These are phyloP conservation scores for Meyerozyma elateridarum DNA, from an alignment of 1,139 yeast species.

Conservation along the genomic window DNA sequence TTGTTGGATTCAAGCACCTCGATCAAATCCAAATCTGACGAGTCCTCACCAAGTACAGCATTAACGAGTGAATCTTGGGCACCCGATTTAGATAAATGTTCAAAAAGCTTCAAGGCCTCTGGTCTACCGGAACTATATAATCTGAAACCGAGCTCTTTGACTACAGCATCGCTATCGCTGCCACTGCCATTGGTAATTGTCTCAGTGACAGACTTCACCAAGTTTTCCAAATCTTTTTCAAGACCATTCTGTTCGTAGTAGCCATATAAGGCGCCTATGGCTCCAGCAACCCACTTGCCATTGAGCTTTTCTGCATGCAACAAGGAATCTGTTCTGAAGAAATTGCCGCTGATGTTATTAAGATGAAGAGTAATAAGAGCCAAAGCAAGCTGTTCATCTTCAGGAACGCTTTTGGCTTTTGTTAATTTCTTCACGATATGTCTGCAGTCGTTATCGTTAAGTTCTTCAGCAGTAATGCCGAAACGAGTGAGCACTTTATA, in stretches of 20 bases:
- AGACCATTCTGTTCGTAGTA: too few relatives aligned
- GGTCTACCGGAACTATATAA: background rate
- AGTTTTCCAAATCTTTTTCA: conserved; percentile 38
- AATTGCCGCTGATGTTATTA: too few relatives aligned
- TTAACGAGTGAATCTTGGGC: background rate
- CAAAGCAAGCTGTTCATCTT: too few relatives aligned
- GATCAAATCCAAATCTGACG: background rate
- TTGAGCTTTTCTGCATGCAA: too few relatives aligned
- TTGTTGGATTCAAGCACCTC: conserved; percentile 1
- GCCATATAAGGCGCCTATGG: too few relatives aligned
- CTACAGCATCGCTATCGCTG: conserved; percentile 14
- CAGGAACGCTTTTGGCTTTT: too few relatives aligned
- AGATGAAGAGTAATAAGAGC: too few relatives aligned
- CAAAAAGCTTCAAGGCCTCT: background rate
- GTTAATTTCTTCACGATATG: too few relatives aligned
- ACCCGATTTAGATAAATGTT: background rate
- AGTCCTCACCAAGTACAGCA: background rate
- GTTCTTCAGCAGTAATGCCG: conserved; percentile 25
- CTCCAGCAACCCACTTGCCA: too few relatives aligned
- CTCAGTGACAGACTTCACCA: too few relatives aligned
- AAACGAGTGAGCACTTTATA: conserved; percentile 28
- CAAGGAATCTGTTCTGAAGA: too few relatives aligned
- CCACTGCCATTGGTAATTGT: too few relatives aligned
- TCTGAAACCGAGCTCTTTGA: conserved; percentile 14
- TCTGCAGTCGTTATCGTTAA: conserved; percentile 17